Percentiles rank a stretch among this genome's conserved stretches.
Evolutionary conservation across 768 basidiomycete genomes (phyloP).

Genomic region (Lactarius hatsudake): DNA sequence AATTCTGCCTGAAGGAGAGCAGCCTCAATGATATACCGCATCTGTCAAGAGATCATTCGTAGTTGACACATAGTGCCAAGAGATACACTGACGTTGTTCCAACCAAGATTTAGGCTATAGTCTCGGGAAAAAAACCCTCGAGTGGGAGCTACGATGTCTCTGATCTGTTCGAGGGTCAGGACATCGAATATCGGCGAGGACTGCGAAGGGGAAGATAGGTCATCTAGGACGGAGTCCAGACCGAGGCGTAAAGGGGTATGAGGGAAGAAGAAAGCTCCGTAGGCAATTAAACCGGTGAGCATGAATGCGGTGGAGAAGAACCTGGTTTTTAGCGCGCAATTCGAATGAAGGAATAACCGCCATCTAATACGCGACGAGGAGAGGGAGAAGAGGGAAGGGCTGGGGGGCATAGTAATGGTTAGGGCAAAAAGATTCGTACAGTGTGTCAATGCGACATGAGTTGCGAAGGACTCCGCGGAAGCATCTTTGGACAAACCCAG

Average conservation of each 20-base stretch:
- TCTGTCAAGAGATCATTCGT: slow-evolving; percentile 30
- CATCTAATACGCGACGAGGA: neutral
- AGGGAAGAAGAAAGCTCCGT: slow-evolving; percentile 5
- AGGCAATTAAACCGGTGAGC: slow-evolving; percentile 10
- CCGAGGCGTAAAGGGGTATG: neutral
- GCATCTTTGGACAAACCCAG: too few species aligned
- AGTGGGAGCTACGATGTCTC: slow-evolving; percentile 37
- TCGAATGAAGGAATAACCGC: neutral
- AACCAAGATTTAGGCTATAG: slow-evolving; percentile 44
- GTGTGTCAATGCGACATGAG: too few species aligned
- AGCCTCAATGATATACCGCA: slow-evolving; percentile 50
- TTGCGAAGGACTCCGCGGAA: too few species aligned
- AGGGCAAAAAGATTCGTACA: too few species aligned
- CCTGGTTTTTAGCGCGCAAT: neutral
- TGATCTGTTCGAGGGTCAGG: slow-evolving; percentile 35
- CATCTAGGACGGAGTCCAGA: neutral
- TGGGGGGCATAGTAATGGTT: neutral
- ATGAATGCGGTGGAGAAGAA: slow-evolving; percentile 13
- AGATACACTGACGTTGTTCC: slow-evolving; percentile 45
- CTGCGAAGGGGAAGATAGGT: neutral
- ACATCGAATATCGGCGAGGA: slow-evolving; percentile 2
- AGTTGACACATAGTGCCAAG: neutral
- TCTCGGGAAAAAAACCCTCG: slow-evolving; percentile 44
- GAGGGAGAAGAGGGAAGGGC: neutral
- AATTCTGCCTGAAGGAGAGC: slow-evolving; percentile 43